These are phyloP conservation scores for Aspergillus luchuensis DNA, from an alignment of 2,329 filamentous ascomycete genomes.

Conservation along the genomic window DNA sequence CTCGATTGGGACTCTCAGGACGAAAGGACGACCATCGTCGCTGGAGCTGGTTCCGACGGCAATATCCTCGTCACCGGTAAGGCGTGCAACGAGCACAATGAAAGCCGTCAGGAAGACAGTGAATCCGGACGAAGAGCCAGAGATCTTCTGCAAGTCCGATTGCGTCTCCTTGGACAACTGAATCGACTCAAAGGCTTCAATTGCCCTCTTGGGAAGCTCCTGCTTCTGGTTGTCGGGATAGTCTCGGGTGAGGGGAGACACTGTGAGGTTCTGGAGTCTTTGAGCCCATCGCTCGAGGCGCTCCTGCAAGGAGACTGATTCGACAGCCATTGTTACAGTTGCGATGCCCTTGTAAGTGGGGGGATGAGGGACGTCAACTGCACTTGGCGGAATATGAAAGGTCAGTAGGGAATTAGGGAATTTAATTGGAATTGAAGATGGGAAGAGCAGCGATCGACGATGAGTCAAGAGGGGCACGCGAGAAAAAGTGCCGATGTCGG, in stretches of 20 bases:
- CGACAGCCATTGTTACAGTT: conserved; percentile 37
- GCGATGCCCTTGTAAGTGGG: conserved; percentile 14
- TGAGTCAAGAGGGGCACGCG: conserved; percentile 11
- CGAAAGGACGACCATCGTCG: conserved; percentile 49
- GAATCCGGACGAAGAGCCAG: conserved; percentile 39
- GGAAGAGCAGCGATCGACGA: conserved; percentile 1
- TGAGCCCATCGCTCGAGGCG: conserved; percentile 47
- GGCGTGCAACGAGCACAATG: conserved; percentile 46
- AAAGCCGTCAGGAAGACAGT: conserved; percentile 48
- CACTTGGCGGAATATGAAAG: background rate
- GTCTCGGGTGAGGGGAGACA: conserved; percentile 48
- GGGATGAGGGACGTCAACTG: background rate
- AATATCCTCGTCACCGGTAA: conserved; percentile 54
- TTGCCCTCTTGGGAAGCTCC: conserved; percentile 40
- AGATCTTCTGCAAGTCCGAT: conserved; percentile 43
- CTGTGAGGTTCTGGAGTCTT: conserved; percentile 44
- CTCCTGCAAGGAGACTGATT: conserved; percentile 37
- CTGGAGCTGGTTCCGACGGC: conserved; percentile 48
- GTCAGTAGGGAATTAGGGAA: background rate
- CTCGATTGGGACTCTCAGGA: conserved; percentile 47
- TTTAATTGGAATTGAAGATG: background rate
- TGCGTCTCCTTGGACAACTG: conserved; percentile 40
- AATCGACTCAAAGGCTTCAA: conserved; percentile 48
- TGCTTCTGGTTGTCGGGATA: conserved; percentile 44
- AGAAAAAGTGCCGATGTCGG: conserved; percentile 9